These are phyloP conservation scores for Nematocida homosporus DNA, from an alignment of 371 early-diverging fungal genomes.

Conservation along the genomic window DNA sequence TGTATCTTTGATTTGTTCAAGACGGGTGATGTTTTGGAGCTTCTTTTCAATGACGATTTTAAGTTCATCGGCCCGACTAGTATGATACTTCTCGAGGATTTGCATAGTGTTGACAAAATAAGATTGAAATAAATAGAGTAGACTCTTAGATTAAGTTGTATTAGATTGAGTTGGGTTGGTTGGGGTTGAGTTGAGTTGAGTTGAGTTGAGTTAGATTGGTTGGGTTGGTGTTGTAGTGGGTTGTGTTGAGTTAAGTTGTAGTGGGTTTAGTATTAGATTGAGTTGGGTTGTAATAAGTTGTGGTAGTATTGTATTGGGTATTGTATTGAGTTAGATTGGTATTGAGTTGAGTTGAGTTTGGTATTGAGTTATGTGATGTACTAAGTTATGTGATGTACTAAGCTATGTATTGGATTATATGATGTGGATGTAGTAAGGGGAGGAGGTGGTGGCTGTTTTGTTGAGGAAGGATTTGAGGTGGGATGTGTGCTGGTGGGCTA, in stretches of 20 bases:
- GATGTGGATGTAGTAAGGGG: too few species aligned
- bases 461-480: too few species aligned
- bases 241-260: too few species aligned
- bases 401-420: too few species aligned
- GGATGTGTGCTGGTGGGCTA: too few species aligned
- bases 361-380: background rate
- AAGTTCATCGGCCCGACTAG: slow-evolving; percentile 58
- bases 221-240: too few species aligned
- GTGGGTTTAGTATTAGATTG: too few species aligned
- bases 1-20: slow-evolving; percentile 93
- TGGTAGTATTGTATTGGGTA: background rate
- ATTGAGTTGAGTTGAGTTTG: too few species aligned
- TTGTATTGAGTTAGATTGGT: background rate
- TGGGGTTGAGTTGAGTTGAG: too few species aligned
- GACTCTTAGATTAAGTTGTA: background rate
- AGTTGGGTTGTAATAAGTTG: too few species aligned
- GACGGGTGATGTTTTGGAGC: slow-evolving; percentile 80
- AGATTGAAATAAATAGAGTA: slow-evolving; percentile 5
- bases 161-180: too few species aligned
- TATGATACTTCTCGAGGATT: slow-evolving; percentile 59
- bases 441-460: too few species aligned
- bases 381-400: background rate
- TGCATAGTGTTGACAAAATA: slow-evolving; percentile 35
- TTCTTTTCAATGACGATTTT: slow-evolving; percentile 61
- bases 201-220: background rate